Evolutionary conservation across 345 rosid species (phyloP), one percentile per base, ranked within the genome.

Genomic region (Geranium brycei): DNA sequence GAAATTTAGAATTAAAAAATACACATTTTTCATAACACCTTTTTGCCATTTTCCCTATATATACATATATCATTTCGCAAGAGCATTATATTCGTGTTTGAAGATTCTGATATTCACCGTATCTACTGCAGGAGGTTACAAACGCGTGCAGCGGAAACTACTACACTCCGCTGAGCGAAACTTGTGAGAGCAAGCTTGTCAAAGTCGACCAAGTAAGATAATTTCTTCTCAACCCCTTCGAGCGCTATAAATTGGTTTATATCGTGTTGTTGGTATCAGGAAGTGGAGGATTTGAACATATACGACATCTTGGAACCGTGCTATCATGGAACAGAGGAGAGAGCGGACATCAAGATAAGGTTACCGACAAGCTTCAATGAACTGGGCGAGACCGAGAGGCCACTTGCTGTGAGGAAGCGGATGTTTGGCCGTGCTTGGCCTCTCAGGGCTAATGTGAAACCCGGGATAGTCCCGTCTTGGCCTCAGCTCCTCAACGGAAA

Each of bases 341-440:
- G 13, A 40, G 53, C 68, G 28, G 68, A 65, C 32, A 65, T 38
- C 31, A 55, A 64, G 18, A 70, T 64, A 8, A 80, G 85, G 76
- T 69, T 89, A 59, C 96, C 96, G 47, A 71, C 87, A 51, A 92
- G 87, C 80, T 81, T 86, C 79, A 76, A 64, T 66, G 32, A 32
- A 51, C 59, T 89, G 57, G 93, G 89, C 15, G 85, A 76, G 57
- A 87, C 89, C 13, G 82, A 89, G 65, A 73, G 72, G 75, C 83
- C 89, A 74, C 69, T 84, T 65, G 81, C 86, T 40, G 95, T 89
- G 64, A 74, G 91, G 40, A 84, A 70, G 62, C 86, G 95, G 77
- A 82, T 91, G 87, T 91, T 87, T 68, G 95, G 98, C 62, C 96
- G 92, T 13, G 89, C 95, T 5, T 89, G 98, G 98, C 98, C 98